Conservation (phyloP, 1,284 basidiomycete genomes). For the Ganoderma lucidum region DNA sequence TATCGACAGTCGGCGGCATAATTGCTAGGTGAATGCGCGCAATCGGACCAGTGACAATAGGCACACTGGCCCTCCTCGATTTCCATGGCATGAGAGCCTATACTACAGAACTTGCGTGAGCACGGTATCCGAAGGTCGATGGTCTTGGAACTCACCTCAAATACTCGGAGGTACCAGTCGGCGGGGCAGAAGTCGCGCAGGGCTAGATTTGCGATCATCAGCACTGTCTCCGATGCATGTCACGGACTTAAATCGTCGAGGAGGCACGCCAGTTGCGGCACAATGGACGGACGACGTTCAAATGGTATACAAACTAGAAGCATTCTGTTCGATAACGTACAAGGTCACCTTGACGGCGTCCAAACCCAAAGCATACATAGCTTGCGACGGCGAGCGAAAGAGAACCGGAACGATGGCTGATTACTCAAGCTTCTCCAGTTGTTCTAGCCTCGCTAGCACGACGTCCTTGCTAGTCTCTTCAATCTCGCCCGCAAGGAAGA, state of each 20-base stretch:
- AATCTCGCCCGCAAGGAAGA: conserved; percentile 98
- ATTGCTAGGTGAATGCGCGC: neutral
- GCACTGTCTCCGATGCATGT: neutral
- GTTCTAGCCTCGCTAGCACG: conserved; percentile 88
- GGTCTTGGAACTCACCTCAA: too few species aligned
- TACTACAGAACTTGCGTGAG: neutral
- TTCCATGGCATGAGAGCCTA: neutral
- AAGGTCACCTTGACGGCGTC: neutral
- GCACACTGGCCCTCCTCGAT: neutral
- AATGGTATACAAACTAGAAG: neutral
- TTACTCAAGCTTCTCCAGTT: conserved; percentile 89
- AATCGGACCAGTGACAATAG: neutral
- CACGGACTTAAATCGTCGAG: neutral
- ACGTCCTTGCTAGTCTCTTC: conserved; percentile 98
- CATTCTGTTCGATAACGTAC: neutral
- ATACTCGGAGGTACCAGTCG: too few species aligned
- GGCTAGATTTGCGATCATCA: too few species aligned
- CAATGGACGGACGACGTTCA: neutral
- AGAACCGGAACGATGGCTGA: conserved; percentile 35
- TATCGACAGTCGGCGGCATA: neutral
- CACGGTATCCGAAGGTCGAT: neutral
- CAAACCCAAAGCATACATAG: neutral
- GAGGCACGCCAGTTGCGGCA: neutral
- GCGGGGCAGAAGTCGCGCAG: too few species aligned
- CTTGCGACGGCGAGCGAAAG: too few species aligned